Conservation (phyloP, 2,329 filamentous ascomycete genomes). For the Cytospora piceicola region DNA sequence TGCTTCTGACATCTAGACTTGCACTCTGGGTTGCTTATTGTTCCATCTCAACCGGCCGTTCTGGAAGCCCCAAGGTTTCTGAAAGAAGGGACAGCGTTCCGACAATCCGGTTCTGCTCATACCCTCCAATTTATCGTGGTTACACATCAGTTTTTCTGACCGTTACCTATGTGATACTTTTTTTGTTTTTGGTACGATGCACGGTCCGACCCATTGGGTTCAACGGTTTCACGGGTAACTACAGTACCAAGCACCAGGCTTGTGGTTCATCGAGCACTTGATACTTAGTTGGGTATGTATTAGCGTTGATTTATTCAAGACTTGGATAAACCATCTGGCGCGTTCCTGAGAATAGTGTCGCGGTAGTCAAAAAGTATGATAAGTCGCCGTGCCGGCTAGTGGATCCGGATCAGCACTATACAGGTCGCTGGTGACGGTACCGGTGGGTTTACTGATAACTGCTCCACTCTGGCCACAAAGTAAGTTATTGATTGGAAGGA, state of each 20-base stretch:
- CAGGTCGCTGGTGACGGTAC: too few relatives aligned
- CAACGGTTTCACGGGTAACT: not conserved
- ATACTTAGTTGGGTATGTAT: too few relatives aligned
- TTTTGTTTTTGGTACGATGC: not conserved
- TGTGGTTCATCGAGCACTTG: too few relatives aligned
- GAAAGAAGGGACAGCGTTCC: not conserved
- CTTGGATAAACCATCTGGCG: not conserved
- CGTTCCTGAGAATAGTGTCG: slow-evolving; percentile 18
- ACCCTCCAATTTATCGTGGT: not conserved
- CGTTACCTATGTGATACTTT: too few relatives aligned
- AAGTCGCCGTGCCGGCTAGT: slow-evolving; percentile 15
- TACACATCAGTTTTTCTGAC: not conserved
- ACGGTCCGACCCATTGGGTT: not conserved
- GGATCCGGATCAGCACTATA: slow-evolving; percentile 8
- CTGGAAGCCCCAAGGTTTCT: not conserved
- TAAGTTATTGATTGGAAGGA: too few relatives aligned
- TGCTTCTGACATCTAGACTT: not conserved
- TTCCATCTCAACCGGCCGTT: not conserved
- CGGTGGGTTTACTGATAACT: too few relatives aligned
- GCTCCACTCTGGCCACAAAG: too few relatives aligned
- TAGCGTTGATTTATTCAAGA: not conserved
- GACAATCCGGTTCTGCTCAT: not conserved
- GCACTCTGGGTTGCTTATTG: not conserved
- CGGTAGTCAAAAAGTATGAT: slow-evolving; percentile 1
- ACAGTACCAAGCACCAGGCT: too few relatives aligned